These are phyloP conservation scores for Solanum neorickii DNA, from an alignment of 257 asterid species.

Conservation along the genomic window DNA sequence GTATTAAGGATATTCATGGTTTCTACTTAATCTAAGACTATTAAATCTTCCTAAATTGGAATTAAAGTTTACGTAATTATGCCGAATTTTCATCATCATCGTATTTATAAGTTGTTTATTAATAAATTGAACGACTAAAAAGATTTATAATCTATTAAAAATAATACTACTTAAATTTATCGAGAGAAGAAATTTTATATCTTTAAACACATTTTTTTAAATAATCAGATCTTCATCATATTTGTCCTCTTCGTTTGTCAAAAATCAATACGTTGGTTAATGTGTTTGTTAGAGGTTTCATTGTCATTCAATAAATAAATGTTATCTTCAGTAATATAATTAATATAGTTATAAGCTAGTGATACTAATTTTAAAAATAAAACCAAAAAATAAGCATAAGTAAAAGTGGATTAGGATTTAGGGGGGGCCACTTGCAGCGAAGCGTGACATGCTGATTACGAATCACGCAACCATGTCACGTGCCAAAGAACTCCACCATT, in stretches of 20 bases:
- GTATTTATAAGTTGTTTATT: neutral
- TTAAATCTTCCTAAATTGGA: neutral
- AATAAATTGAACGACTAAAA: neutral
- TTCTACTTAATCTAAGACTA: neutral
- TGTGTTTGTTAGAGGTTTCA: neutral
- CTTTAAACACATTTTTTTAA: no score
- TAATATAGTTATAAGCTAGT: no score
- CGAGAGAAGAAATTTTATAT: neutral
- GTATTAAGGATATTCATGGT: neutral
- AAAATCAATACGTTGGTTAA: no score
- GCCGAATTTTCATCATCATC: neutral
- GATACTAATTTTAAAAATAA: neutral
- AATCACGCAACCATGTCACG: slow-evolving; percentile 2
- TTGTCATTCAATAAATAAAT: neutral
- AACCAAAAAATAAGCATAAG: neutral
- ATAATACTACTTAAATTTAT: neutral
- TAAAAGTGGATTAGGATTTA: neutral
- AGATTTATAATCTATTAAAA: neutral
- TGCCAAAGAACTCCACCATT: neutral
- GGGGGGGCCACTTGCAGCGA: neutral
- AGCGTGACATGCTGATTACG: slow-evolving; percentile 11
- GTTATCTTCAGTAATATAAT: neutral
- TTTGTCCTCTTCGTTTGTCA: neutral
- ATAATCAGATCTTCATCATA: no score
- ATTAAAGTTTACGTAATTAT: neutral